Percentiles rank a stretch among this genome's conserved stretches.
phyloP scores from a whole-genome alignment of 2,329 filamentous ascomycete species.

The Diplocarpon rosae region DNA sequence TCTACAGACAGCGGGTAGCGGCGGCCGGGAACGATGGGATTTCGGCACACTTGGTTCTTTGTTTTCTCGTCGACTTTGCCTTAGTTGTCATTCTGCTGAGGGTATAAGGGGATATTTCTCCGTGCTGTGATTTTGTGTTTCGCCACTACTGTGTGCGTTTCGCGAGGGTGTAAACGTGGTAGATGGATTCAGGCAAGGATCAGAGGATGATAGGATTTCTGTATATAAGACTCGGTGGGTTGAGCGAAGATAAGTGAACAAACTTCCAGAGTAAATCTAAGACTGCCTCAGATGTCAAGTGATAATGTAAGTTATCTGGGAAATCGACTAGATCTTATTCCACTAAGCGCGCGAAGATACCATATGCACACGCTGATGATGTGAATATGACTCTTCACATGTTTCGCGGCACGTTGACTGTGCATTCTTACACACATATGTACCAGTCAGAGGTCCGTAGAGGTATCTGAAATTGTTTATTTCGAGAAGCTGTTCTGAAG shows the following conservation, averaged over 20 bases:
- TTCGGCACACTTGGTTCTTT: neutral
- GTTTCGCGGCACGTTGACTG: too few species aligned
- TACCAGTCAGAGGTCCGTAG: too few species aligned
- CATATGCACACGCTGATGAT: too few species aligned
- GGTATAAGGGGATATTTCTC: too few species aligned
- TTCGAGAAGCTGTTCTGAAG: too few species aligned
- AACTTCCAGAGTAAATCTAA: neutral
- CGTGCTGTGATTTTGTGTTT: slow-evolving; percentile 1
- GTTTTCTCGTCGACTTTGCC: neutral
- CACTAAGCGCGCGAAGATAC: too few species aligned
- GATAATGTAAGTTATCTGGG: too few species aligned
- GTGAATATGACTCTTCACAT: too few species aligned
- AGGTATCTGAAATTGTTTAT: too few species aligned
- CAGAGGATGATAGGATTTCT: neutral
- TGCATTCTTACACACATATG: too few species aligned
- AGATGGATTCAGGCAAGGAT: neutral
- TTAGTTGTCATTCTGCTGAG: neutral
- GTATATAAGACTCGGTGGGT: neutral
- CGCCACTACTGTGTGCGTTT: neutral
- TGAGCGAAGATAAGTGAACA: neutral
- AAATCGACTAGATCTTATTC: too few species aligned
- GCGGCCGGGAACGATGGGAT: neutral
- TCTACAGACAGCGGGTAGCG: neutral
- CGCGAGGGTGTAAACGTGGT: neutral
- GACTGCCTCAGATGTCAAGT: too few species aligned